Evolutionary conservation across 371 early-diverging fungal genomes (phyloP), one percentile per base, ranked within the genome.

Genomic region (Saksenaea oblongispora): DNA sequence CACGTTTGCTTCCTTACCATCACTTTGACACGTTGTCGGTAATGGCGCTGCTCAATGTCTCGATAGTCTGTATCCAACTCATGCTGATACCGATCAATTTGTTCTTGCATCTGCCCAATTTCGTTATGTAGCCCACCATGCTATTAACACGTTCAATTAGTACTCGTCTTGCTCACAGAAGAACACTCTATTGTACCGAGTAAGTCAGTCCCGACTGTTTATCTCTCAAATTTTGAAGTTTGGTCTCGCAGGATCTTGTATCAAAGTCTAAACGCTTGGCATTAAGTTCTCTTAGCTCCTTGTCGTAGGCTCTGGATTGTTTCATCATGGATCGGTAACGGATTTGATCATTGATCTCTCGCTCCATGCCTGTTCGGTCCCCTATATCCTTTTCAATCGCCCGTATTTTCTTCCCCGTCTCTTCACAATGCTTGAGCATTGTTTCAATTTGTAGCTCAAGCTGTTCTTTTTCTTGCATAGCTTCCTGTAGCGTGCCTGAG

Each of bases 61-160:
- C 77, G 76, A 80, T 94, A 98, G 42, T 98, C 93, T 0, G 71
- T 84, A 11, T 74, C 55, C 15, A 98, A 68, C 63, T 96, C 93
- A 7, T 74, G 64, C 24, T 86, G 72, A 28, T 87, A 78, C 10
- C 79, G 71, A 5, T 70, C 69, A 5, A 83, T 74, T 67, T 92
- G 89, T 34, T 87, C 87, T 68, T 92, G 86, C 58, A 98, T 73
- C 71, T 98, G 96, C 63, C 87, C 90, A 31, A 93, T 65, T 71
- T 95, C 95, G 27, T 99, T 99, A 27, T 84, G 75, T 10, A 96
- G 58, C 5, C 84, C 83, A 4, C 94, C 91, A 10, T 87, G 83
- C 87, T 89, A 69, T 13, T n/a, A n/a, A n/a, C n/a, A n/a, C n/a
- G 7, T 41, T 51, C 15, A 56, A 9, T 62, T 39, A 41, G 42